phyloP scores from a whole-genome alignment of 441 rosid species.

The Euphorbia schlechtendalii region DNA sequence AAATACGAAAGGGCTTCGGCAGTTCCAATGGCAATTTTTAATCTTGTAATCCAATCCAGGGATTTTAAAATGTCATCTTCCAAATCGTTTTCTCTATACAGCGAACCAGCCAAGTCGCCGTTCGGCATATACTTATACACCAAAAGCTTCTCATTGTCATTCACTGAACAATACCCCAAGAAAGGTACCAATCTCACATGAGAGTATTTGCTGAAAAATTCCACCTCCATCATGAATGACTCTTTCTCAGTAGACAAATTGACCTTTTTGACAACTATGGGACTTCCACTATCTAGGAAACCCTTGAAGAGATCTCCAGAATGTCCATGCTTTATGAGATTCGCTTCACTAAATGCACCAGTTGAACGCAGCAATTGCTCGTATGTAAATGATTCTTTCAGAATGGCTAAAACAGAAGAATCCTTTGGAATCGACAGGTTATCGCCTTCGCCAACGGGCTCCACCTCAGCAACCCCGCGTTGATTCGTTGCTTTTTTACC shows the following conservation, averaged over 20 bases:
- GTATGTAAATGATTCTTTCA: slow-evolving; percentile 59
- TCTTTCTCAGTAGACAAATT: slow-evolving; percentile 41
- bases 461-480: slow-evolving; percentile 43
- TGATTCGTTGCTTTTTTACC: slow-evolving; percentile 32
- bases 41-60: slow-evolving; percentile 95
- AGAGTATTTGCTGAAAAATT: slow-evolving; percentile 54
- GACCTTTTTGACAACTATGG: slow-evolving; percentile 59
- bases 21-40: slow-evolving; percentile 89
- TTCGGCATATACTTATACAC: slow-evolving; percentile 85
- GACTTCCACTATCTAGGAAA: slow-evolving; percentile 43
- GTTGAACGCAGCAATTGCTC: slow-evolving; percentile 57
- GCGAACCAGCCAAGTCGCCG: slow-evolving; percentile 71
- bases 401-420: slow-evolving; percentile 31
- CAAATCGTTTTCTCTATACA: slow-evolving; percentile 39
- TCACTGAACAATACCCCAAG: slow-evolving; percentile 74
- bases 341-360: slow-evolving; percentile 48
- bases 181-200: slow-evolving; percentile 73
- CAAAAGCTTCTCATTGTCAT: slow-evolving; percentile 61
- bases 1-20: slow-evolving; percentile 80
- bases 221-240: slow-evolving; percentile 53
- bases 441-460: slow-evolving; percentile 53
- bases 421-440: slow-evolving; percentile 37
- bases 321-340: slow-evolving; percentile 80
- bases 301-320: slow-evolving; percentile 83
- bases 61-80: slow-evolving; percentile 60